Evolutionary conservation across 148 eudicot genomes (phyloP), one percentile per base, ranked within the genome.

Genomic region (Silene uniflora): DNA sequence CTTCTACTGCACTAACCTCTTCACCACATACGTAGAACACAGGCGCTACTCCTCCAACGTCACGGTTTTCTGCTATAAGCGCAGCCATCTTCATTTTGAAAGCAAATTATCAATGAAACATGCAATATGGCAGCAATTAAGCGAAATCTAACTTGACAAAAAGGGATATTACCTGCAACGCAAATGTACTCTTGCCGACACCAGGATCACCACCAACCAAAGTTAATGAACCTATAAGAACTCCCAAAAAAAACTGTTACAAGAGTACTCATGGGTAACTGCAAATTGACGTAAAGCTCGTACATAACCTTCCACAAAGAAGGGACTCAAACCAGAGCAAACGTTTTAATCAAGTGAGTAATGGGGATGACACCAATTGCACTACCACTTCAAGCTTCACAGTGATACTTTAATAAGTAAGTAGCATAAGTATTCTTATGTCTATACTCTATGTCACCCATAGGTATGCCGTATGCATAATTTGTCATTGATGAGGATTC

Each of bases 141-240:
- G 32, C 32, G 46, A 63, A 64, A 67, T 67, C 69, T 65, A 16
- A 47, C 39, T 58, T 46, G 71, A 32, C 10, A 23, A 75, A 29
- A 60, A 13, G 59, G 22, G 6, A 16, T 10, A 60, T 47, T 83
- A 96, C 99, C 93, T 92, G 96, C 81, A 96, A 83, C 78, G 88
- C 75, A 64, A 96, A 70, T 56, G 99, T 96, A 78, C 99, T 96
- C 85, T 96, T 96, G 71, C 99, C 99, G 80, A 96, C 94, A 76
- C 99, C 99, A 67, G 98, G 99, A 86, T 96, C 98, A 73, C 99
- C 99, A 80, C 99, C 99, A 72, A 96, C 78, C 83, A 96, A 84
- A 73, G 87, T 81, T 81, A 96, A 84, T 73, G 94, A 96, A 78
- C 99, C 99, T 95, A 84, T 19, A 70, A 60, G 47, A 16, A 71